A percentile compares a stretch with the other conserved stretches of the same genome.
These are phyloP conservation scores for Botryobasidium botryosum DNA, from an alignment of 768 basidiomycete genomes.

Conservation along the genomic window DNA sequence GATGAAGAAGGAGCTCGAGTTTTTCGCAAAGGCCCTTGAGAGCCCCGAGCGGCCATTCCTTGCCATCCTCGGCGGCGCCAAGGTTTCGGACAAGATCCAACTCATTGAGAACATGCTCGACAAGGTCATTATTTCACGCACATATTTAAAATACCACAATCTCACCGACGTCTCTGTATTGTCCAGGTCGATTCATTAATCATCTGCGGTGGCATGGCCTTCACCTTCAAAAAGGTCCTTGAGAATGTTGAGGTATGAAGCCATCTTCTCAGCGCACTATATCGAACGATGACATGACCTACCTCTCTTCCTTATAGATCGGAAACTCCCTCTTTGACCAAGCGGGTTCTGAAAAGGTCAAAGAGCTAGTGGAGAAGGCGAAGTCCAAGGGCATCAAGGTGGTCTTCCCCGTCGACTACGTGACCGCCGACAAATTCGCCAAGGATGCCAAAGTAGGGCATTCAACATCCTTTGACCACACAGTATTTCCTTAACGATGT, in stretches of 20 bases:
- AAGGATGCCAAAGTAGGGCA: conserved; percentile 70
- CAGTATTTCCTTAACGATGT: neutral
- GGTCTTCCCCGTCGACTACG: conserved; percentile 88
- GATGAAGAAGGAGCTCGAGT: conserved; percentile 97
- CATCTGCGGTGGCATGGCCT: conserved; percentile 96
- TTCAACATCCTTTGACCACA: too few species aligned
- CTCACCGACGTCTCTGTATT: neutral
- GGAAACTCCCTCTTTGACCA: conserved; percentile 89
- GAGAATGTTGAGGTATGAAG: conserved; percentile 53
- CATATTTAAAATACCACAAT: neutral
- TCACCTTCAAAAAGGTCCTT: conserved; percentile 95
- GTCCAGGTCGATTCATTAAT: conserved; percentile 81
- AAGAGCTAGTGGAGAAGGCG: conserved; percentile 73
- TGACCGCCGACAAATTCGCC: conserved; percentile 90
- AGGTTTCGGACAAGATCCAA: conserved; percentile 98
- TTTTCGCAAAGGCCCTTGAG: conserved; percentile 95
- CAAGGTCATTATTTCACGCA: conserved; percentile 34
- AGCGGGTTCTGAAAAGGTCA: conserved; percentile 76
- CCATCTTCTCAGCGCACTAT: conserved; percentile 15
- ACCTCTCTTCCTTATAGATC: conserved; percentile 35
- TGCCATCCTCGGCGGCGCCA: conserved; percentile 95
- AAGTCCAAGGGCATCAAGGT: conserved; percentile 82
- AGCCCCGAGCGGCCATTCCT: conserved; percentile 90
- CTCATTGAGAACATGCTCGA: conserved; percentile 98
- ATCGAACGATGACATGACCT: conserved; percentile 4